phyloP scores from a whole-genome alignment of 2,329 filamentous ascomycete genomes.

The Huntiella abstrusa region DNA sequence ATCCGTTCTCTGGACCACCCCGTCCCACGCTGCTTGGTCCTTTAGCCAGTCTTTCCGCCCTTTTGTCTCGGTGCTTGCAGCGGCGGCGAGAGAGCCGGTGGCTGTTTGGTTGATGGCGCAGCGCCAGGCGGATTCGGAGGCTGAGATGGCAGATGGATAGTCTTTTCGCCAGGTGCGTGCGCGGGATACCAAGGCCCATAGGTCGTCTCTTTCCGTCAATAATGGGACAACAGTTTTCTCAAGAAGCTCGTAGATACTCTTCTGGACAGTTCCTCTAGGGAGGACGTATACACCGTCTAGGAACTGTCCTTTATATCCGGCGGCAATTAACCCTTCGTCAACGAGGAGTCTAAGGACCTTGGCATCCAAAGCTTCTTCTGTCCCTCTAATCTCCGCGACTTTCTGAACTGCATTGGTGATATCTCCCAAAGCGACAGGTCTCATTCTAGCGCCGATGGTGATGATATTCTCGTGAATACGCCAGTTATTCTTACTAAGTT shows the following conservation, averaged over 20 bases:
- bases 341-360: conserved; percentile 55
- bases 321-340: conserved; percentile 42
- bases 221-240: conserved; percentile 61
- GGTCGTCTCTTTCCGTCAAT: conserved; percentile 57
- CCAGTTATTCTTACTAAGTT: conserved; percentile 68
- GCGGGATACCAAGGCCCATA: conserved; percentile 59
- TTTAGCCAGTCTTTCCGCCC: conserved; percentile 24
- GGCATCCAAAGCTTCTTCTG: conserved; percentile 61
- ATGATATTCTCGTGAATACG: conserved; percentile 96
- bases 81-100: conserved; percentile 26
- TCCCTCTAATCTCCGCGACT: conserved; percentile 57
- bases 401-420: conserved; percentile 56
- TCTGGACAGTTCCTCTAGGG: conserved; percentile 38
- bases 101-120: conserved; percentile 37
- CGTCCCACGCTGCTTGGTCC: conserved; percentile 46
- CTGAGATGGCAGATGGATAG: conserved; percentile 54
- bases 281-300: conserved; percentile 8
- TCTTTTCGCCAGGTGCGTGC: conserved; percentile 57
- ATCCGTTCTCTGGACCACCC: conserved; percentile 59
- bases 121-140: conserved; percentile 80
- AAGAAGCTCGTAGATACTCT: conserved; percentile 50
- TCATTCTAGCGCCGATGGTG: conserved; percentile 61
- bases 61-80: conserved; percentile 13
- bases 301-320: conserved; percentile 19
- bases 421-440: conserved; percentile 55